A percentile compares a stretch with the other conserved stretches of the same genome.
These are phyloP conservation scores for Extremus antarcticus DNA, from an alignment of 495 filamentous ascomycete genomes.

Conservation along the genomic window DNA sequence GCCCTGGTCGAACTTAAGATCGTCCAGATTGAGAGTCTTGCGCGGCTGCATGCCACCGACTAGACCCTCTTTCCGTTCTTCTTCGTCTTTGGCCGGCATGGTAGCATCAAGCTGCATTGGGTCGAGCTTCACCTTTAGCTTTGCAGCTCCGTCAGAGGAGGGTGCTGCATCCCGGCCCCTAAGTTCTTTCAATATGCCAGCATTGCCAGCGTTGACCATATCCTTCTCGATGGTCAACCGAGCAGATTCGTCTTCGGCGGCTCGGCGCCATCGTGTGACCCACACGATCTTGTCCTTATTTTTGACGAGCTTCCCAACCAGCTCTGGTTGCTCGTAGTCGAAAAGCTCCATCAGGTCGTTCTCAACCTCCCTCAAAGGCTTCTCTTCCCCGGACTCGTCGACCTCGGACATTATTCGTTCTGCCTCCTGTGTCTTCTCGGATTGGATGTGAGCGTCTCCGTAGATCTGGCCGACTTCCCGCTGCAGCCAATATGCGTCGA, in stretches of 20 bases:
- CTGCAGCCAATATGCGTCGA: conserved; percentile 96
- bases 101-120: conserved; percentile 87
- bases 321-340: conserved; percentile 89
- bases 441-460: conserved; percentile 78
- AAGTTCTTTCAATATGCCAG: conserved; percentile 76
- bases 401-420: conserved; percentile 68
- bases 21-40: conserved; percentile 83
- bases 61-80: conserved; percentile 51
- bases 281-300: conserved; percentile 90
- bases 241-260: conserved; percentile 68
- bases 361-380: conserved; percentile 79
- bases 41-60: conserved; percentile 80
- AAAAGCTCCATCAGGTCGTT: conserved; percentile 98
- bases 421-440: conserved; percentile 73
- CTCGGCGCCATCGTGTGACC: conserved; percentile 79
- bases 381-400: conserved; percentile 67
- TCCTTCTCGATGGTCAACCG: conserved; percentile 71
- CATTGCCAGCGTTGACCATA: conserved; percentile 81
- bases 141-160: conserved; percentile 36
- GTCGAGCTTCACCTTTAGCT: conserved; percentile 73
- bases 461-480: conserved; percentile 81
- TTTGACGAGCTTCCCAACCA: conserved; percentile 83
- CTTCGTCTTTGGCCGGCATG: conserved; percentile 40
- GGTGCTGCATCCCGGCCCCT: conserved; percentile 32
- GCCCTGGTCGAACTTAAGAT: conserved; percentile 92